phyloP scores from a whole-genome alignment of 2,329 filamentous ascomycete genomes.

The Pseudohalonectria lignicola region DNA sequence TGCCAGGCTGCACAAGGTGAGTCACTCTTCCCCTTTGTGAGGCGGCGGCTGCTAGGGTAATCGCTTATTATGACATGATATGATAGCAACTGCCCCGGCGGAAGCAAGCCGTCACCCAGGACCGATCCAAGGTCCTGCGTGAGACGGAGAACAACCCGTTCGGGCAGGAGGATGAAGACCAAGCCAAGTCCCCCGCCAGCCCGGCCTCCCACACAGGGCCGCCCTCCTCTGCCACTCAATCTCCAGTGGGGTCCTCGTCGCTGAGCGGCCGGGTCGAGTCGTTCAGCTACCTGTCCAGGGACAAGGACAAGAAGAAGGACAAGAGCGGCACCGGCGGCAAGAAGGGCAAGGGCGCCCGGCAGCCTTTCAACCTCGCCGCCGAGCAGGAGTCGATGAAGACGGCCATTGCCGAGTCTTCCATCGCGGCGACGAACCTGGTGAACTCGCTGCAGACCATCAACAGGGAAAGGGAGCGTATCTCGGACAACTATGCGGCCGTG shows the following conservation, averaged over 20 bases:
- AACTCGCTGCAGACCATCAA: conserved; percentile 88
- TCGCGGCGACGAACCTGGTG: conserved; percentile 81
- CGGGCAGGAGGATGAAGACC: conserved; percentile 40
- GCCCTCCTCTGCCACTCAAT: too few relatives aligned
- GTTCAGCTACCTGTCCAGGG: conserved; percentile 27
- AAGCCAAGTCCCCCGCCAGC: conserved; percentile 4
- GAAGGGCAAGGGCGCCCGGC: conserved; percentile 30
- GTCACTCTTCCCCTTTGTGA: not conserved
- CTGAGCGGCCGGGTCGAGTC: conserved; percentile 23
- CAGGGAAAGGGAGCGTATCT: conserved; percentile 77
- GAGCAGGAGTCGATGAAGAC: conserved; percentile 83
- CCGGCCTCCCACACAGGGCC: conserved; percentile 8
- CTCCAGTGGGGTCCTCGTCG: too few relatives aligned
- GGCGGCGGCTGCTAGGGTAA: not conserved
- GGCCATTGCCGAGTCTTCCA: conserved; percentile 79
- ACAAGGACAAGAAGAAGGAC: conserved; percentile 34
- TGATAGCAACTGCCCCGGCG: conserved; percentile 49
- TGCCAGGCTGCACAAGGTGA: conserved; percentile 61
- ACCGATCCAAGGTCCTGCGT: conserved; percentile 70
- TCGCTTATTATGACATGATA: not conserved
- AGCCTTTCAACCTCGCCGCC: conserved; percentile 68
- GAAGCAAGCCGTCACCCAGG: conserved; percentile 64
- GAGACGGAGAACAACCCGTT: conserved; percentile 66
- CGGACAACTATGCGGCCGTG: conserved; percentile 66
- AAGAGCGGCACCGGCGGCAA: conserved; percentile 41